Conservation (phyloP, 2,329 filamentous ascomycete species). For the Botrytis pseudocinerea region DNA sequence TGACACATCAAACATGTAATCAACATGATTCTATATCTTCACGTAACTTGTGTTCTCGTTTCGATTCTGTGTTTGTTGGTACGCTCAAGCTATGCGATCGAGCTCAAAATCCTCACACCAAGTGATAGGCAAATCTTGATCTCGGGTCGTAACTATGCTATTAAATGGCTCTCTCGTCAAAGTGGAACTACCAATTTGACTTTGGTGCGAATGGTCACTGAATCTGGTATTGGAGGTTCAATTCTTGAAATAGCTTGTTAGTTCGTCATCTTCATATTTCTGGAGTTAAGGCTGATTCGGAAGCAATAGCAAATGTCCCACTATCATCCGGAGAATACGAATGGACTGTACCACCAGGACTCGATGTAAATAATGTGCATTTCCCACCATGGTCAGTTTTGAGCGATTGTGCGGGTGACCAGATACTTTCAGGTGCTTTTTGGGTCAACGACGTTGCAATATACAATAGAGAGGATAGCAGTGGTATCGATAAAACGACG, state of each 20-base stretch:
- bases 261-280: slow-evolving; percentile 6
- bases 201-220: slow-evolving; percentile 2
- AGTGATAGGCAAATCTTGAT: slow-evolving; percentile 8
- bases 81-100: neutral
- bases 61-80: neutral
- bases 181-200: slow-evolving; percentile 6
- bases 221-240: neutral
- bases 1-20: neutral
- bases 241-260: slow-evolving; percentile 13
- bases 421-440: slow-evolving; percentile 14
- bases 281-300: neutral
- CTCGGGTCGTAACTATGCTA: neutral
- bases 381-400: slow-evolving; percentile 20
- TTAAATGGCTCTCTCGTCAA: neutral
- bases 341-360: slow-evolving; percentile 10
- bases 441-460: slow-evolving; percentile 18
- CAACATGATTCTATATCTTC: neutral
- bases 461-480: neutral
- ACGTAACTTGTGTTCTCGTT: neutral
- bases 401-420: neutral
- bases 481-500: slow-evolving; percentile 1
- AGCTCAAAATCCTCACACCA: slow-evolving; percentile 13
- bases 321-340: neutral
- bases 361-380: slow-evolving; percentile 21
- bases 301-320: slow-evolving; percentile 9